Evolutionary conservation across 2,329 filamentous ascomycete species (phyloP).

Genomic region (Talaromyces sp.): DNA sequence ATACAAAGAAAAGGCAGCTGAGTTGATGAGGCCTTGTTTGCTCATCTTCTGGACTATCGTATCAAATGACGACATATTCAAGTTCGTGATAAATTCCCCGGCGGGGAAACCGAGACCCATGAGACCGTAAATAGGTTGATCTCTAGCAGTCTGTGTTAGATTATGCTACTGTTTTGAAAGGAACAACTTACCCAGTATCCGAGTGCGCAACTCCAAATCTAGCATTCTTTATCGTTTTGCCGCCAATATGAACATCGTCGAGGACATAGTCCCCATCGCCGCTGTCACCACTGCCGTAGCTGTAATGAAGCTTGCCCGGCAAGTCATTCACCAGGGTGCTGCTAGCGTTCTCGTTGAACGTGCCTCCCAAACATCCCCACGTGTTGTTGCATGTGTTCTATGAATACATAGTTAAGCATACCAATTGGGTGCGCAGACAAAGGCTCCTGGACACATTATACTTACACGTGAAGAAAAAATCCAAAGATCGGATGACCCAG

Average conservation of each 20-base stretch:
- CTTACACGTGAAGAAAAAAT: conserved; percentile 17
- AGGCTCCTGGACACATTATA: neutral
- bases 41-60: neutral
- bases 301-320: neutral
- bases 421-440: neutral
- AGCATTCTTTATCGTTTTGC: conserved; percentile 1
- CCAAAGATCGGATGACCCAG: conserved; percentile 65
- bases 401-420: neutral
- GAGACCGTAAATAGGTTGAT: neutral
- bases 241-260: conserved; percentile 1
- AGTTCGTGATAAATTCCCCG: neutral
- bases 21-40: neutral
- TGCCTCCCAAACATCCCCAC: neutral
- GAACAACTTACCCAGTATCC: neutral
- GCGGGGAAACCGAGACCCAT: neutral
- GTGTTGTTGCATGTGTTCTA: neutral
- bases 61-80: neutral
- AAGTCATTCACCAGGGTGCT: neutral
- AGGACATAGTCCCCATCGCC: conserved; percentile 1
- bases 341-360: neutral
- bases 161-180: neutral
- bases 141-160: neutral
- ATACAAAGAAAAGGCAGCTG: neutral
- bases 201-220: neutral
- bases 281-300: neutral